Percentiles rank a stretch among this genome's conserved stretches.
phyloP scores from a whole-genome alignment of 129 eudicot genomes.

The Daucus carota region DNA sequence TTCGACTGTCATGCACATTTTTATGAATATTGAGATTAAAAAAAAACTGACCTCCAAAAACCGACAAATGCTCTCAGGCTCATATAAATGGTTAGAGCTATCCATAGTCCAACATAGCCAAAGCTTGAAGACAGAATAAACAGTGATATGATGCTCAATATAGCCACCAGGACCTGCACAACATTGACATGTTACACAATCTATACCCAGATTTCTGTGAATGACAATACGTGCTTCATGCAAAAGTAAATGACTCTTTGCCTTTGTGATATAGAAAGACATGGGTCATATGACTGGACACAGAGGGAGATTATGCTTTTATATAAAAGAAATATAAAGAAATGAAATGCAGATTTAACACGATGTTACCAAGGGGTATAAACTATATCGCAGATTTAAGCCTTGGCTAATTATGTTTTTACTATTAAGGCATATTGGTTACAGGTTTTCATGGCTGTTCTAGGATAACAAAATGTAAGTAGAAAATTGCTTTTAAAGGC shows the following conservation, averaged over 20 bases:
- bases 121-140: conserved; percentile 40
- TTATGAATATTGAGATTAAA: background rate
- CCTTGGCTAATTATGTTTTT: background rate
- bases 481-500: background rate
- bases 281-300: background rate
- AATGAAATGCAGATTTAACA: background rate
- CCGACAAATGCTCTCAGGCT: conserved; percentile 77
- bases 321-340: background rate
- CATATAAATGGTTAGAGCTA: conserved; percentile 71
- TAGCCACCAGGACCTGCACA: conserved; percentile 60
- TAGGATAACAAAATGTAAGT: background rate
- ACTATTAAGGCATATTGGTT: background rate
- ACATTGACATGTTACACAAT: background rate
- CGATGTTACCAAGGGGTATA: background rate
- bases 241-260: background rate
- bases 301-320: background rate
- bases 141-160: conserved; percentile 48
- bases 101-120: conserved; percentile 76
- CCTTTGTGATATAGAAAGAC: too few species aligned
- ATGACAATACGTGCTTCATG: background rate
- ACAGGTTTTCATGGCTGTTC: background rate
- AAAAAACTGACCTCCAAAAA: conserved; percentile 60
- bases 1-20: too few species aligned
- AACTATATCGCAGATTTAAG: background rate
- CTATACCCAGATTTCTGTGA: background rate